Conservation (phyloP, 1,284 basidiomycete species). For the Ustilago lituana region DNA sequence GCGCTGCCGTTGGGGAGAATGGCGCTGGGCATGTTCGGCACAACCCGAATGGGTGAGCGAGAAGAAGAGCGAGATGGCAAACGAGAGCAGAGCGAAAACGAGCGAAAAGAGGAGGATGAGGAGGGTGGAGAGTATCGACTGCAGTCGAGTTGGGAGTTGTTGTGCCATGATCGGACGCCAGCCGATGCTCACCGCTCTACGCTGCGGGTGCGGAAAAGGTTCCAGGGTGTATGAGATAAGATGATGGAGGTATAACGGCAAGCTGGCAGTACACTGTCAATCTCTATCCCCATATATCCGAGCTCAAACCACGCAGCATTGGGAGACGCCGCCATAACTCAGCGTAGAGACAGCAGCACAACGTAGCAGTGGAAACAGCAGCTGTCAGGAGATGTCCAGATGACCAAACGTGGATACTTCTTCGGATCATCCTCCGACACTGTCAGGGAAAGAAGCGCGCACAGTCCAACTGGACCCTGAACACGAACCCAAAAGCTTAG, state of each 20-base stretch:
- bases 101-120: slow-evolving; percentile 31
- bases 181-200: no score
- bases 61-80: slow-evolving; percentile 32
- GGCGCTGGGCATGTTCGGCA: no score
- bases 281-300: no score
- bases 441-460: no score
- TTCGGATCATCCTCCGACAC: no score
- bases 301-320: no score
- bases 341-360: no score
- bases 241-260: neutral
- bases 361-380: no score
- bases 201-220: no score
- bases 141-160: slow-evolving; percentile 32
- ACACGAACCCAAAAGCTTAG: slow-evolving; percentile 1
- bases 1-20: slow-evolving; percentile 1
- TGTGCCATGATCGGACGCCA: slow-evolving; percentile 21
- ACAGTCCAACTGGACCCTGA: slow-evolving; percentile 1
- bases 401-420: neutral
- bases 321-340: no score
- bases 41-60: slow-evolving; percentile 24
- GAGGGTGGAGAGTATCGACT: slow-evolving; percentile 45
- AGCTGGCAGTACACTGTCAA: no score
- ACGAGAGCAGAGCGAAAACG: slow-evolving; percentile 22
- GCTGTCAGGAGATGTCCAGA: neutral
- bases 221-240: no score